Percentiles rank a stretch among this genome's conserved stretches.
These are phyloP conservation scores for Fraxinus ornus DNA, from an alignment of 305 asterid genomes.

Conservation along the genomic window DNA sequence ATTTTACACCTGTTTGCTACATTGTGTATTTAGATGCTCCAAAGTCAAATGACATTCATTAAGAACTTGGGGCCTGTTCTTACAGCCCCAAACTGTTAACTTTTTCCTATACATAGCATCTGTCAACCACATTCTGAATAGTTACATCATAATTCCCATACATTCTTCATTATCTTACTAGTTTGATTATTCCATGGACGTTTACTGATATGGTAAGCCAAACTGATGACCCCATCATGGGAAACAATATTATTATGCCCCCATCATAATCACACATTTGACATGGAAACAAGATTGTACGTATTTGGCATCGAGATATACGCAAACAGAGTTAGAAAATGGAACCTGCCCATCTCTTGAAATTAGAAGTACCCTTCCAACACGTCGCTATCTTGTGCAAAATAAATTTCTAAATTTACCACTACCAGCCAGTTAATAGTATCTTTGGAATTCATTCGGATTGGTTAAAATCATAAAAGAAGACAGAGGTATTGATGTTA, in stretches of 20 bases:
- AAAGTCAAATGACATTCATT: background rate
- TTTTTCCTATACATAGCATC: background rate
- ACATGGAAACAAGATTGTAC: background rate
- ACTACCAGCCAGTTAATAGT: background rate
- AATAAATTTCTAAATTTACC: background rate
- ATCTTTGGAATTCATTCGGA: background rate
- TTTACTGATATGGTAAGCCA: background rate
- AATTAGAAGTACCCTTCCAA: background rate
- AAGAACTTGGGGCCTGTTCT: background rate
- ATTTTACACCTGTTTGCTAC: background rate
- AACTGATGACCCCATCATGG: background rate
- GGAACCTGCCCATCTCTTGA: background rate
- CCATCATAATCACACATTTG: background rate
- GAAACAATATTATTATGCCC: background rate
- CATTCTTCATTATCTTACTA: conserved; percentile 6
- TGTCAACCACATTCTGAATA: background rate
- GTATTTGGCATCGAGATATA: background rate
- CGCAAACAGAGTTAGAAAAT: background rate
- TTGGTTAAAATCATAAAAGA: background rate
- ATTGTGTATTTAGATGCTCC: background rate
- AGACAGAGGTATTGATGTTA: background rate
- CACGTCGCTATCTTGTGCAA: background rate
- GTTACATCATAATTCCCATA: background rate
- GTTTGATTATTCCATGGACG: background rate
- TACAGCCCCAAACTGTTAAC: background rate